Evolutionary conservation across 805 yeast genomes (phyloP).

Genomic region (Metschnikowia peoriensis): DNA sequence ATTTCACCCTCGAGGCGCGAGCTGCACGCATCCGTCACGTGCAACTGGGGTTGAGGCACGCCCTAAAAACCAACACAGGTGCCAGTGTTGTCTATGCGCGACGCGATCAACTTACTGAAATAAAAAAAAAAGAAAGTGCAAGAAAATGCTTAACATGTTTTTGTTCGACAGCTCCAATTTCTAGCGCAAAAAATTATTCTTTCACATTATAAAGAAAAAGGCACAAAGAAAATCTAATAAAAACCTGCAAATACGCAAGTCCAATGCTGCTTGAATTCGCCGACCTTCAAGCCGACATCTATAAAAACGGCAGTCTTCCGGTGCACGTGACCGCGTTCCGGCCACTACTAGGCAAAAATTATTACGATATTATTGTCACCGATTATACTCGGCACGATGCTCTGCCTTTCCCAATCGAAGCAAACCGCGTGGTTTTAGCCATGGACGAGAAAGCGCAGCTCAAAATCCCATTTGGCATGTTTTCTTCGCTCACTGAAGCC

Average conservation of each 20-base stretch:
- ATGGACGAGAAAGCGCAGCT: constrained; percentile 1
- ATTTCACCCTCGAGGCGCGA: too few relatives aligned
- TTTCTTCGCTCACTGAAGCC: constrained; percentile 3
- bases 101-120: too few relatives aligned
- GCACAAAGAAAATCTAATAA: too few relatives aligned
- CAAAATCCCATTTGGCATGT: background rate
- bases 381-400: constrained; percentile 11
- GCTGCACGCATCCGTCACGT: too few relatives aligned
- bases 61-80: too few relatives aligned
- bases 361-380: constrained; percentile 11
- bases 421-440: constrained; percentile 2
- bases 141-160: too few relatives aligned
- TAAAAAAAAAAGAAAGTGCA: too few relatives aligned
- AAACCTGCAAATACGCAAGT: background rate
- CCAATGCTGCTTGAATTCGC: constrained; percentile 3
- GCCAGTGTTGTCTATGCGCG: too few relatives aligned
- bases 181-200: too few relatives aligned
- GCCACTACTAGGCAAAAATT: constrained; percentile 6
- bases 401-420: constrained; percentile 1
- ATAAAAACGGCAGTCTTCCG: constrained; percentile 7
- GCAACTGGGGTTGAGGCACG: too few relatives aligned
- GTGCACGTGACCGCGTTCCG: constrained; percentile 17
- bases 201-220: too few relatives aligned
- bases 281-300: constrained; percentile 4
- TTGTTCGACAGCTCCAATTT: too few relatives aligned